phyloP scores from a whole-genome alignment of 805 yeast species.

The Pichia heedii region DNA sequence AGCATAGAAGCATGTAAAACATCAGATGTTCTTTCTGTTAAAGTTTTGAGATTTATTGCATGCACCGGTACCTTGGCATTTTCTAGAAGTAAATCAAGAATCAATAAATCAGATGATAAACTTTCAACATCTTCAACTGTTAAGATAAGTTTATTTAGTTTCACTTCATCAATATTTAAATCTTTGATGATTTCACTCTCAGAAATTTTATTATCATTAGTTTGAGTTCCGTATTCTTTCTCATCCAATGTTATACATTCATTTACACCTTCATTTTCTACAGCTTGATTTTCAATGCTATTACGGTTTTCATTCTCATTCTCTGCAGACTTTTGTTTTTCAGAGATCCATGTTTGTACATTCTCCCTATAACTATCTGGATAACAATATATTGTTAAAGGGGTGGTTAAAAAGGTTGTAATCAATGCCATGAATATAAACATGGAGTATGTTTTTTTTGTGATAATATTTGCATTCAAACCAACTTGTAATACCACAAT shows the following conservation, averaged over 20 bases:
- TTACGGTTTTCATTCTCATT: constrained; percentile 8
- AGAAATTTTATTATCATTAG: too few species aligned
- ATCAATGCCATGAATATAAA: constrained; percentile 76
- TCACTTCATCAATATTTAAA: constrained; percentile 7
- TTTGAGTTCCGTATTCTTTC: background rate
- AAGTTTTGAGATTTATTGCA: constrained; percentile 47
- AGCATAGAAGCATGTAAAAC: constrained; percentile 52
- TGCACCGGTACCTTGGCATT: constrained; percentile 28
- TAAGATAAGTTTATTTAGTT: constrained; percentile 18
- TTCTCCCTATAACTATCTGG: constrained; percentile 54
- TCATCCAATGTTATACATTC: background rate
- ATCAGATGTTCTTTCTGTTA: constrained; percentile 63
- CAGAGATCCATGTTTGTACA: constrained; percentile 26
- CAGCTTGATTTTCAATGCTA: constrained; percentile 3
- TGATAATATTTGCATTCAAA: constrained; percentile 58
- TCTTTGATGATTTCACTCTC: too few species aligned
- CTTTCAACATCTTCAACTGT: constrained; percentile 22
- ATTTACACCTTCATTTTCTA: background rate
- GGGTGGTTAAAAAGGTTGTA: constrained; percentile 73
- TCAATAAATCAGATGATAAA: constrained; percentile 23
- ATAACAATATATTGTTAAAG: constrained; percentile 52
- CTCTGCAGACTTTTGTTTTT: constrained; percentile 14
- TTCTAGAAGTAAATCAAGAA: constrained; percentile 22
- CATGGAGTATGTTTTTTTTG: constrained; percentile 63
- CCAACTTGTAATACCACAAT: constrained; percentile 73